Base-by-base conservation (phyloP, 176 grass and related monocot genomes). In the Carex parvula region DNA sequence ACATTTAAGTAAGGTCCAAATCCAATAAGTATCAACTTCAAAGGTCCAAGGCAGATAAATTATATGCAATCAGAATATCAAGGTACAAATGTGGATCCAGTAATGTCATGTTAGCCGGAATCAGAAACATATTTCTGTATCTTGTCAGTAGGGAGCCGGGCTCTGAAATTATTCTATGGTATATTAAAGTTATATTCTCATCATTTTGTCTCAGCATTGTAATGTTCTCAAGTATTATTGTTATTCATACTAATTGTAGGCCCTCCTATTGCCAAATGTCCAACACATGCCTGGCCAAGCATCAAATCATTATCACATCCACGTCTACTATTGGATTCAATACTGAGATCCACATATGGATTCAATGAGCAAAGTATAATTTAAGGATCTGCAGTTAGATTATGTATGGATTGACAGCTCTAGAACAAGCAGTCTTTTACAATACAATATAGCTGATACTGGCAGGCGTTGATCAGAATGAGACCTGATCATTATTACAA, bases 221-320 rank as follows among this genome's bases (percentile, higher is more conserved):
- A 54, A 29, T 53, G 71, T 54, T 75, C 46, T 54, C n/a, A 29
- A 21, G 71, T 50, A 54, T 30, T 2, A 53, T 1, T 75, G 20
- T 75, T 26, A 54, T 55, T 48, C 10, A 76, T 29, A 30, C 46
- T 55, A 15, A 76, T 46, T 29, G 22, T 8, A 76, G 22, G n/a
- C 22, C 72, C 72, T 74, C 70, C 70, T 53, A 14, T 76, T 54
- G 48, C 72, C 72, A 76, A 70, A 76, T 76, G 44, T 54, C 48
- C 17, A 76, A 54, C 46, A 76, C 12, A 76, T 14, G 44, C 21
- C 8, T 71, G 68, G 48, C 30, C 18, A 30, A 8, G 16, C 2
- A 17, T 69, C 66, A 69, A 18, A 35, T n/a, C 20, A 42, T 71
- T 8, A 71, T 71, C 68, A 71, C 6, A 71, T 46, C 71, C 13